Conservation (phyloP, 2,329 filamentous ascomycete species). For the Colletotrichum sp. region DNA sequence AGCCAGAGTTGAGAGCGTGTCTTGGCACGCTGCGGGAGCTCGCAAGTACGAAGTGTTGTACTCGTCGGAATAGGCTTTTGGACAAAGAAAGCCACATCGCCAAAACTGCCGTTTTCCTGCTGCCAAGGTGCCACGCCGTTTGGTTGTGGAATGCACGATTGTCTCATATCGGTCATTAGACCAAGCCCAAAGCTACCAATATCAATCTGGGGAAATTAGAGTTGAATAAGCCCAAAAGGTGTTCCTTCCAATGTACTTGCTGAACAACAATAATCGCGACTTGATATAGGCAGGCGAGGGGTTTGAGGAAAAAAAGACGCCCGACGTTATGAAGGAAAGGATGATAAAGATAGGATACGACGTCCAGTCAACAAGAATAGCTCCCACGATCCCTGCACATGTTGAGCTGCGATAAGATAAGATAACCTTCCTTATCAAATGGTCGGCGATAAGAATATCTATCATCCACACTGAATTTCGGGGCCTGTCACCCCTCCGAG, state of each 20-base stretch:
- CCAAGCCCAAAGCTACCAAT: not conserved
- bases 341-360: not conserved
- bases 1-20: too few relatives aligned
- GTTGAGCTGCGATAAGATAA: not conserved
- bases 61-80: not conserved
- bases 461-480: slow-evolving; percentile 10
- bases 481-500: not conserved
- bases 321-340: not conserved
- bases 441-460: slow-evolving; percentile 10
- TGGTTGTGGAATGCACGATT: not conserved
- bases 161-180: not conserved
- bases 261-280: not conserved
- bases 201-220: not conserved
- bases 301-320: not conserved
- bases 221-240: not conserved
- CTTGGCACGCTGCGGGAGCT: not conserved
- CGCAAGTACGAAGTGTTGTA: not conserved
- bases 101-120: not conserved
- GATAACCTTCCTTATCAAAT: slow-evolving; percentile 4
- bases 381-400: not conserved
- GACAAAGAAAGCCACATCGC: not conserved
- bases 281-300: not conserved
- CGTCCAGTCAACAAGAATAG: not conserved
- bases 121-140: not conserved
- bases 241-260: not conserved